Base-by-base conservation (phyloP, 2,329 filamentous ascomycete genomes). In the Clonostachys chloroleuca region DNA sequence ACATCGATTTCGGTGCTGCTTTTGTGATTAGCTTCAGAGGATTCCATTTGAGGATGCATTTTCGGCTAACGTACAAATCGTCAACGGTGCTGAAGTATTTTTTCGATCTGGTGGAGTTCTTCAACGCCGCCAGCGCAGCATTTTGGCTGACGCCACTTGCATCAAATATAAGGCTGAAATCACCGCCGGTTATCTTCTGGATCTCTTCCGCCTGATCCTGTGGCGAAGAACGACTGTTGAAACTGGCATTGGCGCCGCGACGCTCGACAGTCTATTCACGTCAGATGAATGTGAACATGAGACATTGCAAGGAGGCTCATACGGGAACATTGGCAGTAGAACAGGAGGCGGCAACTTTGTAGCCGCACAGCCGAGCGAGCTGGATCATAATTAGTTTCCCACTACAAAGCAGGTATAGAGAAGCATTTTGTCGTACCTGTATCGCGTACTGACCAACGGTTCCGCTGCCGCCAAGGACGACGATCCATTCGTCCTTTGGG, bases 321-420 rank as follows among this genome's bases (percentile, higher is more conserved):
- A 62, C 60, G 16, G 53, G 42, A 30, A 46, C 24, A 18, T 65
- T 64, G 3, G 53, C 55, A 5, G 60, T 55, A 1, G 66, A 68
- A 43, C 62, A 67, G 4, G 63, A 64, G 2, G 64, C 61, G 3
- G 67, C 56, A 4, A 70, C 62, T 42, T 66, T 66, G 50, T 61
- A 67, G 10, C 66, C 66, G 37, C 59, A 62, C 9, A 63, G 42
- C 20, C 58, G 62, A 7, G 58, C 60, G 24, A 70, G 49, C 65
- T 69, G 43, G 5, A 13, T 14, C 14, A n/a, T n/a, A 18, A 8
- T 39, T 39, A 39, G 36, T 4, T 5, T n/a, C 36, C n/a, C 36
- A 14, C 7, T n/a, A 39, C 36, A 7, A 18, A 18, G 36, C 3
- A n/a, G 40, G 12, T 39, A 18, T 14, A 30, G 13, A 33, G 41